These are phyloP conservation scores for Colletotrichum karsti DNA, from an alignment of 2,329 filamentous ascomycete genomes.

Conservation along the genomic window DNA sequence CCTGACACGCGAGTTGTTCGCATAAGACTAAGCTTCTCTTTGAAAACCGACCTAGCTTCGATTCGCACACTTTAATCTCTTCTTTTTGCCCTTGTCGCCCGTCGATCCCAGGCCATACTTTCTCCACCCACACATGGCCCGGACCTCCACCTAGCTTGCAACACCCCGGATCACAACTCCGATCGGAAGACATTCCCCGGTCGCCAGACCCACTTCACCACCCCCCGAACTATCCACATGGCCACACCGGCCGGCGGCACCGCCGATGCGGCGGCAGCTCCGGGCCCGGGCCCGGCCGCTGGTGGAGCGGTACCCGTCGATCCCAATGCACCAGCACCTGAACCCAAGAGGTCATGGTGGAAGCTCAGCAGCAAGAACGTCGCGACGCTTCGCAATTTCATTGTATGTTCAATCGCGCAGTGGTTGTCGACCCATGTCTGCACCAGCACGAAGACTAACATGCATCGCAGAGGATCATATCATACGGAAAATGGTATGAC, in stretches of 20 bases:
- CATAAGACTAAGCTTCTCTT: constrained; percentile 19
- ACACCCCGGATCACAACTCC: background rate
- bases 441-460: background rate
- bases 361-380: constrained; percentile 22
- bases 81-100: background rate
- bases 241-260: constrained; percentile 25
- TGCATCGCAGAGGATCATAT: constrained; percentile 5
- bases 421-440: background rate
- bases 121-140: constrained; percentile 21
- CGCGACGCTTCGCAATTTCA: constrained; percentile 23
- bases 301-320: background rate
- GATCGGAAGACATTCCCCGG: constrained; percentile 1
- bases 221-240: constrained; percentile 8
- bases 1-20: constrained; percentile 4
- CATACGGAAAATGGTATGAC: constrained; percentile 13
- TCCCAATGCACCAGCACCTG: background rate
- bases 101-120: background rate
- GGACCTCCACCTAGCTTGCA: constrained; percentile 20
- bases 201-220: background rate
- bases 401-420: background rate
- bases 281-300: constrained; percentile 4
- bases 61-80: background rate
- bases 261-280: constrained; percentile 11
- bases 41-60: background rate
- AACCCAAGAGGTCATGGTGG: constrained; percentile 15